A percentile compares a stretch with the other conserved stretches of the same genome.
These are phyloP conservation scores for Senna tora DNA, from an alignment of 306 rosid genomes.

Conservation along the genomic window DNA sequence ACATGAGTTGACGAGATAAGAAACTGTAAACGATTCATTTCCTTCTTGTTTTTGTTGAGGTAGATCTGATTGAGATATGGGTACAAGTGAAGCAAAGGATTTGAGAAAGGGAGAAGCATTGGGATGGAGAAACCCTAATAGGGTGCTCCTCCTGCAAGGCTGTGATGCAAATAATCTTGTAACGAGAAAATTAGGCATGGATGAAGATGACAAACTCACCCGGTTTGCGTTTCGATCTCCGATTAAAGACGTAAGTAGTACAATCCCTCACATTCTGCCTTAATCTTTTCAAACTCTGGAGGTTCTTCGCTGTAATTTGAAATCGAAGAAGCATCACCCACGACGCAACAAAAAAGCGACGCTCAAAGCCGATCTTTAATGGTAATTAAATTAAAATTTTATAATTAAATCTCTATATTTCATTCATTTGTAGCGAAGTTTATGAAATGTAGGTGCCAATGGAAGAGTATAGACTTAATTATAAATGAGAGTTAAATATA, in stretches of 20 bases:
- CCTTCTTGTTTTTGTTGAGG: background rate
- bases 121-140: background rate
- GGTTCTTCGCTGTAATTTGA: too few species aligned
- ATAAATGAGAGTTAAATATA: too few species aligned
- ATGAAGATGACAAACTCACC: background rate
- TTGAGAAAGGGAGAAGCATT: background rate
- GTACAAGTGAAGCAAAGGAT: background rate
- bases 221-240: background rate
- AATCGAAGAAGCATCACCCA: too few species aligned
- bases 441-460: too few species aligned
- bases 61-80: background rate
- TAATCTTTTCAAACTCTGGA: too few species aligned
- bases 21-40: constrained; percentile 19
- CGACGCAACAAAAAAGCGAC: too few species aligned
- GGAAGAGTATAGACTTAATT: too few species aligned
- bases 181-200: background rate
- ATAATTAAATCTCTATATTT: too few species aligned
- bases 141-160: background rate
- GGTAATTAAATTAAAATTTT: too few species aligned
- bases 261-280: too few species aligned
- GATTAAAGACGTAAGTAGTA: background rate
- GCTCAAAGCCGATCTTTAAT: too few species aligned
- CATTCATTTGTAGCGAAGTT: too few species aligned
- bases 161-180: background rate
- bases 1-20: constrained; percentile 40